Percentiles rank a stretch among this genome's conserved stretches.
Evolutionary conservation across 805 yeast species (phyloP).

Genomic region (Diddensiella santjacobensis): DNA sequence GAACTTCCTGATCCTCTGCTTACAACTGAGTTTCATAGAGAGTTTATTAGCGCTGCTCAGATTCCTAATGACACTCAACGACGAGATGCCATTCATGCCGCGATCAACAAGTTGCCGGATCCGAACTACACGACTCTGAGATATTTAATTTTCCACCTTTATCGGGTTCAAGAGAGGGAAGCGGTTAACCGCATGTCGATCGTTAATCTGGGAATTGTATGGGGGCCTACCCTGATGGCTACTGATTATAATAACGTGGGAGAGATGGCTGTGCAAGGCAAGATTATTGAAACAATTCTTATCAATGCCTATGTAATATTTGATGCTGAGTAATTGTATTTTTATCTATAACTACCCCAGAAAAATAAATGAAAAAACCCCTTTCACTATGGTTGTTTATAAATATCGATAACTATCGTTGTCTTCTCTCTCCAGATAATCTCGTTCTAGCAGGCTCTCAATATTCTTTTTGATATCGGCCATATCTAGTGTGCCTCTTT

Average conservation of each 20-base stretch:
- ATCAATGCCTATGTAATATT: conserved; percentile 78
- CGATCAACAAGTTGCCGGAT: conserved; percentile 87
- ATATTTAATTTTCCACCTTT: conserved; percentile 78
- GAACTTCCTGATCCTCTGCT: conserved; percentile 84
- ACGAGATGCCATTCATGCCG: conserved; percentile 75
- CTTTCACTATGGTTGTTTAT: background rate
- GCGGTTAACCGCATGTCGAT: conserved; percentile 74
- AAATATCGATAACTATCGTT: conserved; percentile 11
- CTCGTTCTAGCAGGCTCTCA: conserved; percentile 29
- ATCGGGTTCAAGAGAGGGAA: conserved; percentile 62
- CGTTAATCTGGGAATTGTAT: conserved; percentile 78
- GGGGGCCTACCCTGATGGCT: conserved; percentile 88
- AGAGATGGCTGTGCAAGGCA: conserved; percentile 71
- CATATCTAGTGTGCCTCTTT: conserved; percentile 29
- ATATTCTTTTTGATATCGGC: conserved; percentile 31
- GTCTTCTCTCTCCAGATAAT: conserved; percentile 25
- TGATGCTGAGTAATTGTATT: conserved; percentile 46
- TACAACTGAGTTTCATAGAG: conserved; percentile 56
- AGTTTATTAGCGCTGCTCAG: conserved; percentile 66
- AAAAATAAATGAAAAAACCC: background rate
- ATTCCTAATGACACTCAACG: conserved; percentile 59
- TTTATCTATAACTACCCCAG: background rate
- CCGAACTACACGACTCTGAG: conserved; percentile 91
- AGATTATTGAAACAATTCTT: conserved; percentile 79
- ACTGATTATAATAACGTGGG: conserved; percentile 62